A percentile compares a stretch with the other conserved stretches of the same genome.
Conservation (phyloP, 2,329 filamentous ascomycete genomes). For the Aspergillus ruber region DNA sequence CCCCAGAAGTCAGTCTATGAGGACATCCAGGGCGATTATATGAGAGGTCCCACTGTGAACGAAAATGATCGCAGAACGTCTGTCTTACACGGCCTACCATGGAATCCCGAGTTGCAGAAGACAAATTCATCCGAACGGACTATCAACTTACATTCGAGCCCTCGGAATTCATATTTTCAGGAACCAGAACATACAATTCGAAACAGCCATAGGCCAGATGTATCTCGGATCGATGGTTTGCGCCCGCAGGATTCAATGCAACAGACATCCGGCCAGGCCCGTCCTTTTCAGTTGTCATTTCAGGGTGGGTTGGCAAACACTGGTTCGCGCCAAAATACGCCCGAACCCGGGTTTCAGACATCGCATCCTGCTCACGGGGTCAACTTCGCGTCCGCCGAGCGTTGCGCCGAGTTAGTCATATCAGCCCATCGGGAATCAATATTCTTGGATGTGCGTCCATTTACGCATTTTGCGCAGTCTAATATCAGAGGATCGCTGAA, state of each 20-base stretch:
- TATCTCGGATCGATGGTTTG: neutral
- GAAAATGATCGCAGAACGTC: constrained; percentile 16
- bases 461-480: constrained; percentile 69
- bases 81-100: constrained; percentile 12
- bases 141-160: neutral
- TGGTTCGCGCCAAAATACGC: neutral
- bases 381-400: constrained; percentile 48
- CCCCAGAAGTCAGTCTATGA: constrained; percentile 71
- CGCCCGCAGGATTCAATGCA: neutral
- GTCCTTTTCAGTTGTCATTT: neutral
- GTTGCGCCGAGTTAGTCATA: constrained; percentile 54
- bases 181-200: neutral
- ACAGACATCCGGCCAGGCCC: neutral
- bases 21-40: constrained; percentile 61
- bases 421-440: constrained; percentile 52
- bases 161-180: neutral
- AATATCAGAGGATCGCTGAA: constrained; percentile 78
- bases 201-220: neutral
- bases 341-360: neutral
- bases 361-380: constrained; percentile 37
- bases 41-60: constrained; percentile 36
- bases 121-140: neutral
- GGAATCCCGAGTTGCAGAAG: constrained; percentile 6
- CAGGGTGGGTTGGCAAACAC: neutral
- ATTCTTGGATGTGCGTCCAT: constrained; percentile 78